Percentiles rank a stretch among this genome's conserved stretches.
These are phyloP conservation scores for Haplographium delicatum DNA, from an alignment of 495 filamentous ascomycete genomes.

Conservation along the genomic window DNA sequence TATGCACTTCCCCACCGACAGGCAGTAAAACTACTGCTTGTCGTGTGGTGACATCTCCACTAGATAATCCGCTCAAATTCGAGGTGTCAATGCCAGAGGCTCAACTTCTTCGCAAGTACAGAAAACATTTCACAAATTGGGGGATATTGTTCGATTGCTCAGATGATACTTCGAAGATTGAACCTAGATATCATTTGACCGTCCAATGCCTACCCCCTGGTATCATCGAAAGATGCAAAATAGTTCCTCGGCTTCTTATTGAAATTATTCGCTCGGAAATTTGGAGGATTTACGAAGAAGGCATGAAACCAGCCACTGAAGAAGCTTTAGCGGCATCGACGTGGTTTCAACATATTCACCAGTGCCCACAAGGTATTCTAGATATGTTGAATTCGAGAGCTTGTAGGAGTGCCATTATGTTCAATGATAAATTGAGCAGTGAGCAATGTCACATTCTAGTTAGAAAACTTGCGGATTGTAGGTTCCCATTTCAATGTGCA, in stretches of 20 bases:
- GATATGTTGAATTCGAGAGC: conserved; percentile 87
- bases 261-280: conserved; percentile 70
- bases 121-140: conserved; percentile 58
- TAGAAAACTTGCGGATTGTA: conserved; percentile 55
- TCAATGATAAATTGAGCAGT: conserved; percentile 70
- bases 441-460: conserved; percentile 66
- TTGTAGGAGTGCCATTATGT: conserved; percentile 93
- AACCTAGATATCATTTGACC: conserved; percentile 34
- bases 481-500: conserved; percentile 90
- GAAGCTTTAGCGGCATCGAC: neutral
- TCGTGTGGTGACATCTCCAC: conserved; percentile 41
- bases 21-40: conserved; percentile 41
- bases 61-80: conserved; percentile 55
- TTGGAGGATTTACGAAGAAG: conserved; percentile 50
- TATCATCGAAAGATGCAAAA: conserved; percentile 70
- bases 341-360: conserved; percentile 40
- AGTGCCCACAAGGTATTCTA: conserved; percentile 71
- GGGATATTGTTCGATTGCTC: conserved; percentile 58
- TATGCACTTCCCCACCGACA: conserved; percentile 30
- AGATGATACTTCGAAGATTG: neutral
- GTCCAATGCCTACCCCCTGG: conserved; percentile 50
- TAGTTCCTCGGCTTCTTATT: conserved; percentile 62
- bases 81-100: conserved; percentile 54
- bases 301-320: too few species aligned
- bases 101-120: conserved; percentile 48